A percentile compares a stretch with the other conserved stretches of the same genome.
Evolutionary conservation across 169 alveolate genomes (phyloP).

Genomic region (Eimeria acervulina): DNA sequence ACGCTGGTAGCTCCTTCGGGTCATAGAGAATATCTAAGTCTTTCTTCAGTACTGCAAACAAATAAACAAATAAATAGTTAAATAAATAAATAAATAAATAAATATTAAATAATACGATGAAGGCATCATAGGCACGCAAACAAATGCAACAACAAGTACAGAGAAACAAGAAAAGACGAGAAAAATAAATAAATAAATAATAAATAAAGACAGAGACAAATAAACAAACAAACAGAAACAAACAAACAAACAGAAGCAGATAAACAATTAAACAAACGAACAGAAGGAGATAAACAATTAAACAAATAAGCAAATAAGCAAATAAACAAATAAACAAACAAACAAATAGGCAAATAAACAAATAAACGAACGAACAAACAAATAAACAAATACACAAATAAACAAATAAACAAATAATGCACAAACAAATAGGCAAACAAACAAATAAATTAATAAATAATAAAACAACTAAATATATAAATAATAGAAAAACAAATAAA

Average conservation of each 20-base stretch:
- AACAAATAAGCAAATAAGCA: too few species aligned
- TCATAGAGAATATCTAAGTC: constrained; percentile 53
- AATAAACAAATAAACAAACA: too few species aligned
- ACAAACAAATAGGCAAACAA: not conserved
- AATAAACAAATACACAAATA: not conserved
- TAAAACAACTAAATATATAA: too few species aligned
- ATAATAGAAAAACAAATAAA: too few species aligned
- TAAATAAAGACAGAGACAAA: not conserved
- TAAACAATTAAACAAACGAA: not conserved
- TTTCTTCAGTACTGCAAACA: not conserved
- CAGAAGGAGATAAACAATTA: too few species aligned
- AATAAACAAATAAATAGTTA: too few species aligned
- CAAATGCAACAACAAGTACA: not conserved
- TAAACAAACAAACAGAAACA: too few species aligned
- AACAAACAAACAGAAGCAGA: not conserved
- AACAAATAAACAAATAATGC: not conserved
- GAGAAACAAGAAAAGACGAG: not conserved
- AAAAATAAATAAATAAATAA: not conserved
- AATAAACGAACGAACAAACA: not conserved
- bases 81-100: not conserved
- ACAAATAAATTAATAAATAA: not conserved
- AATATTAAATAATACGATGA: not conserved
- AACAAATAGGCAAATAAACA: not conserved
- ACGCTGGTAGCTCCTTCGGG: constrained; percentile 34
- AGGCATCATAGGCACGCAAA: not conserved